phyloP scores from a whole-genome alignment of 2,329 filamentous ascomycete genomes.

The Pyrenochaeta sp. region DNA sequence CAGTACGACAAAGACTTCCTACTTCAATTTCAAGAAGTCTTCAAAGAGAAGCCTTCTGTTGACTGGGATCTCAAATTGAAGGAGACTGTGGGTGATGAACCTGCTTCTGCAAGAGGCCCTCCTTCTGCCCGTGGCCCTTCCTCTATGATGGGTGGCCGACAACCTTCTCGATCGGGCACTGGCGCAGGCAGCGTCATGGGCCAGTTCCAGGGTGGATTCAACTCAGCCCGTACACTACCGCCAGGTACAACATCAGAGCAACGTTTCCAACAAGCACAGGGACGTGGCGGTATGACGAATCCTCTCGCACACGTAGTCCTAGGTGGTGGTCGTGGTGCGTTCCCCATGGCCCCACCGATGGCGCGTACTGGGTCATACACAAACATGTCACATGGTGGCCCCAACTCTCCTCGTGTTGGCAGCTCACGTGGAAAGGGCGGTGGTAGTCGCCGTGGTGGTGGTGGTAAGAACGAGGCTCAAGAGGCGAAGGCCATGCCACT shows the following conservation, averaged over 20 bases:
- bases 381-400: conserved; percentile 67
- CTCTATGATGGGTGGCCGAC: conserved; percentile 58
- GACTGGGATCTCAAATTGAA: conserved; percentile 93
- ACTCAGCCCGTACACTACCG: conserved; percentile 66
- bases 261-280: conserved; percentile 64
- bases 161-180: conserved; percentile 53
- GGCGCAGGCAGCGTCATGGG: conserved; percentile 67
- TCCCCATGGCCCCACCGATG: conserved; percentile 72
- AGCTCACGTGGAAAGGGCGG: conserved; percentile 67
- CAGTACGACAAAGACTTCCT: conserved; percentile 96
- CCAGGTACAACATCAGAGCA: conserved; percentile 80
- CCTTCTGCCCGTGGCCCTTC: conserved; percentile 66
- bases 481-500: conserved; percentile 90
- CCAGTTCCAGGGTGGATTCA: conserved; percentile 64
- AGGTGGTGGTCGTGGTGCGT: conserved; percentile 60
- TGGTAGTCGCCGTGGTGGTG: conserved; percentile 67
- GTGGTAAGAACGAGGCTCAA: conserved; percentile 66
- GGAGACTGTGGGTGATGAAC: conserved; percentile 82
- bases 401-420: conserved; percentile 75
- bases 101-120: conserved; percentile 68
- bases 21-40: conserved; percentile 94
- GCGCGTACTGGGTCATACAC: conserved; percentile 68
- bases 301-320: conserved; percentile 67
- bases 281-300: conserved; percentile 51
- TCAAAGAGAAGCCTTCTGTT: conserved; percentile 93